These are phyloP conservation scores for Phytophthora citrophthora DNA, from an alignment of 352 stramenopile species.

Conservation along the genomic window DNA sequence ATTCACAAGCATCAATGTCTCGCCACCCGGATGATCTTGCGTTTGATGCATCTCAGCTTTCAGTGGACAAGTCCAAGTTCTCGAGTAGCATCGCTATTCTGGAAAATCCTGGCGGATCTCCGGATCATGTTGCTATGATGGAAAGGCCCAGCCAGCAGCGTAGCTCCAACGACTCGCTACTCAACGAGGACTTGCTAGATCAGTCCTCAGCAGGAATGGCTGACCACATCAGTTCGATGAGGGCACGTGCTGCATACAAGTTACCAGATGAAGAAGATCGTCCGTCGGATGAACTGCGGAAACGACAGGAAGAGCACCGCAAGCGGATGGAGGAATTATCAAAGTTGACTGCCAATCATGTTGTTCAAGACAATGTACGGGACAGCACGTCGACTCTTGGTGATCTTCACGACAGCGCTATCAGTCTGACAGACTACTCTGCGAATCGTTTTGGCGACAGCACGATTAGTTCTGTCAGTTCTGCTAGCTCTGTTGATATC, in stretches of 20 bases:
- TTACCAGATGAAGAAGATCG: conserved; percentile 45
- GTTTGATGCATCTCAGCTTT: conserved; percentile 38
- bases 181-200: conserved; percentile 54
- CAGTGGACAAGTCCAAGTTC: conserved; percentile 33
- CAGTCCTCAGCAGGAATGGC: conserved; percentile 47
- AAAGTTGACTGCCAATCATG: conserved; percentile 37
- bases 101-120: conserved; percentile 30
- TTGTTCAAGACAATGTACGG: conserved; percentile 47
- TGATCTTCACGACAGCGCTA: conserved; percentile 47
- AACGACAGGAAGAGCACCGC: conserved; percentile 56
- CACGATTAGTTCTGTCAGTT: conserved; percentile 24
- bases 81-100: conserved; percentile 39
- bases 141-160: conserved; percentile 35
- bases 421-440: conserved; percentile 33
- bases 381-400: conserved; percentile 51
- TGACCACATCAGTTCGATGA: conserved; percentile 49
- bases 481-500: conserved; percentile 31
- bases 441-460: conserved; percentile 28
- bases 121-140: conserved; percentile 41
- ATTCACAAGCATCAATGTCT: conserved; percentile 15
- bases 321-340: conserved; percentile 77
- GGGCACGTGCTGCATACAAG: conserved; percentile 27
- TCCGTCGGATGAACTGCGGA: conserved; percentile 52
- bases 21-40: conserved; percentile 18
- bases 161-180: conserved; percentile 36